A percentile compares a stretch with the other conserved stretches of the same genome.
Evolutionary conservation across 306 rosid genomes (phyloP).

Genomic region (Fagus sylvatica): DNA sequence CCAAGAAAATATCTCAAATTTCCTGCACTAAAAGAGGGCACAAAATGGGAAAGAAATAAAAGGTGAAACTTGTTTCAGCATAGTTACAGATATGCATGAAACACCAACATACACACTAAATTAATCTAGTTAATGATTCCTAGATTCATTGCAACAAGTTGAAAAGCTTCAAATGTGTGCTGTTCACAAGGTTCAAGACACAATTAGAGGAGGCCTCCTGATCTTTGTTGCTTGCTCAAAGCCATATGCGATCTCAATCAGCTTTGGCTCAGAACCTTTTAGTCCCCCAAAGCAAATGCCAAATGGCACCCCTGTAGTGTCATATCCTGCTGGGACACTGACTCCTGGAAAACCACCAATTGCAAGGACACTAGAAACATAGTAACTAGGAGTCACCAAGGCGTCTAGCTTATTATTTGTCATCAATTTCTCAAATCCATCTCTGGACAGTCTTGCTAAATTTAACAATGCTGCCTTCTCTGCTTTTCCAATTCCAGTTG

Average conservation of each 20-base stretch:
- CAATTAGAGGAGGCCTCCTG: slow-evolving; percentile 24
- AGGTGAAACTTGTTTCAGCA: too few species aligned
- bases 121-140: too few species aligned
- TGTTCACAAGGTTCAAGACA: too few species aligned
- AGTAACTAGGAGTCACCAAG: slow-evolving; percentile 31
- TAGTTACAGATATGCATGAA: too few species aligned
- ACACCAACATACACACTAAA: too few species aligned
- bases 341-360: slow-evolving; percentile 49
- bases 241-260: slow-evolving; percentile 41
- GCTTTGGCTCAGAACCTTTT: slow-evolving; percentile 37
- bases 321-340: slow-evolving; percentile 45
- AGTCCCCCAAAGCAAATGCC: slow-evolving; percentile 42
- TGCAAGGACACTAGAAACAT: slow-evolving; percentile 31
- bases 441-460: slow-evolving; percentile 19
- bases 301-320: slow-evolving; percentile 32
- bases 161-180: too few species aligned
- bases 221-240: slow-evolving; percentile 42
- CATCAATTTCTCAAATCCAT: slow-evolving; percentile 45
- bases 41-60: too few species aligned
- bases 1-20: too few species aligned
- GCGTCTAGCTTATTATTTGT: slow-evolving; percentile 29
- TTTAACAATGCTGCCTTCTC: slow-evolving; percentile 16
- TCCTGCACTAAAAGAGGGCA: too few species aligned
- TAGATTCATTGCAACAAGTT: too few species aligned
- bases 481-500: slow-evolving; percentile 23